phyloP scores from a whole-genome alignment of 2,329 filamentous ascomycete species.

The Lasiodiplodia sp. region DNA sequence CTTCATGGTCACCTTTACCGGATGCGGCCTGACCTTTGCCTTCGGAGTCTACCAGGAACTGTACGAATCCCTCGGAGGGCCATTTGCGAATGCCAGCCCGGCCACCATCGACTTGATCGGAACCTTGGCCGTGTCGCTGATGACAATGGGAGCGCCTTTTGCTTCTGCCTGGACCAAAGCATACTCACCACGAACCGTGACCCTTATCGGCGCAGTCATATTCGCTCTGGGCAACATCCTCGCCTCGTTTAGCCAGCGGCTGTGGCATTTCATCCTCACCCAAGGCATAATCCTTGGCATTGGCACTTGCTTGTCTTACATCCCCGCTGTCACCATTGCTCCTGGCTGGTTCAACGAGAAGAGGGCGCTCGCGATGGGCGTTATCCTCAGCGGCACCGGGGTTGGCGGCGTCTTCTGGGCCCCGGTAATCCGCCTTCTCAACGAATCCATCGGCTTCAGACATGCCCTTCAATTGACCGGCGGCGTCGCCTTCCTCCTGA shows the following conservation, averaged over 20 bases:
- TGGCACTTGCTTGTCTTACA: constrained; percentile 49
- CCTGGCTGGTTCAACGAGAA: constrained; percentile 50
- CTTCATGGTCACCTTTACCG: constrained; percentile 45
- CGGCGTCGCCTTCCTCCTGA: constrained; percentile 41
- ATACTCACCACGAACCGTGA: constrained; percentile 26
- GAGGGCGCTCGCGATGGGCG: constrained; percentile 49
- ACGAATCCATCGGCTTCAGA: constrained; percentile 46
- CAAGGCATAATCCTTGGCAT: constrained; percentile 51
- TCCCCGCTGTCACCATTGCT: constrained; percentile 49
- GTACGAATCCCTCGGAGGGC: constrained; percentile 46
- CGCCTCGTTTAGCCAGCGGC: constrained; percentile 23
- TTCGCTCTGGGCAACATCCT: constrained; percentile 27
- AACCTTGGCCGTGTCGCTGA: constrained; percentile 30
- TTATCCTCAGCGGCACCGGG: constrained; percentile 48
- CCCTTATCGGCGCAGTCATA: constrained; percentile 14
- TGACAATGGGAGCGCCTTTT: constrained; percentile 30
- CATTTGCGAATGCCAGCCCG: constrained; percentile 47
- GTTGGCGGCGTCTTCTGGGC: constrained; percentile 49
- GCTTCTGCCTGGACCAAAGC: constrained; percentile 28
- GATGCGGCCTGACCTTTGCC: constrained; percentile 49
- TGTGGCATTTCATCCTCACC: constrained; percentile 32
- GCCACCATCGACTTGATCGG: constrained; percentile 46
- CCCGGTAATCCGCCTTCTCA: constrained; percentile 42
- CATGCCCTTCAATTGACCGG: constrained; percentile 48
- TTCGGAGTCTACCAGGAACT: constrained; percentile 52